phyloP scores from a whole-genome alignment of 179 eudicot genomes.

The Monotropa hypopitys region DNA sequence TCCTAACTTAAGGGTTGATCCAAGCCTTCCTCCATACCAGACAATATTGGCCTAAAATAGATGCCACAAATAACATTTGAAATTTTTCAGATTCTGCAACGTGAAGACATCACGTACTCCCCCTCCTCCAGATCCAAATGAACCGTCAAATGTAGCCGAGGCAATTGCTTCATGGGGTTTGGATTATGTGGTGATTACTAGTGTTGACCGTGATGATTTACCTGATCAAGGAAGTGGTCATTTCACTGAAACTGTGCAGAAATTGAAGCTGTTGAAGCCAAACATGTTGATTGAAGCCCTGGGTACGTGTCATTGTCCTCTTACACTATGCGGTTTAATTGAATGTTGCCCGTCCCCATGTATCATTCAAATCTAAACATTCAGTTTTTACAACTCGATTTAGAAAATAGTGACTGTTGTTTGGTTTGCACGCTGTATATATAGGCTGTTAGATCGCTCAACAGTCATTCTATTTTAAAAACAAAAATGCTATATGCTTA shows the following conservation, averaged over 20 bases:
- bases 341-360: not conserved
- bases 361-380: not conserved
- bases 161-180: slow-evolving; percentile 99
- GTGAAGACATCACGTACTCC: slow-evolving; percentile 96
- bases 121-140: slow-evolving; percentile 95
- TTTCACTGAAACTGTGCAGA: slow-evolving; percentile 93
- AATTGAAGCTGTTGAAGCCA: slow-evolving; percentile 67
- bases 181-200: slow-evolving; percentile 92
- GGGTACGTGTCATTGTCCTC: slow-evolving; percentile 31
- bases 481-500: not conserved
- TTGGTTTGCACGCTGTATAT: not conserved
- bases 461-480: not conserved
- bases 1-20: not conserved
- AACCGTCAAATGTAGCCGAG: slow-evolving; percentile 85
- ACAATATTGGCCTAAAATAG: not conserved
- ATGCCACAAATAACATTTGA: not conserved
- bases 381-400: not conserved
- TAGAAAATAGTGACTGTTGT: not conserved
- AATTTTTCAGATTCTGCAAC: slow-evolving; percentile 67
- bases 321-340: not conserved
- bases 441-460: not conserved
- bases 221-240: slow-evolving; percentile 95
- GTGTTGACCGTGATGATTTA: slow-evolving; percentile 96
- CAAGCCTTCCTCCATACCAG: not conserved
- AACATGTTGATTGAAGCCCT: slow-evolving; percentile 82